Evolutionary conservation across 2,329 filamentous ascomycete genomes (phyloP), one percentile per base, ranked within the genome.

Genomic region (Colletotrichum kahawae): DNA sequence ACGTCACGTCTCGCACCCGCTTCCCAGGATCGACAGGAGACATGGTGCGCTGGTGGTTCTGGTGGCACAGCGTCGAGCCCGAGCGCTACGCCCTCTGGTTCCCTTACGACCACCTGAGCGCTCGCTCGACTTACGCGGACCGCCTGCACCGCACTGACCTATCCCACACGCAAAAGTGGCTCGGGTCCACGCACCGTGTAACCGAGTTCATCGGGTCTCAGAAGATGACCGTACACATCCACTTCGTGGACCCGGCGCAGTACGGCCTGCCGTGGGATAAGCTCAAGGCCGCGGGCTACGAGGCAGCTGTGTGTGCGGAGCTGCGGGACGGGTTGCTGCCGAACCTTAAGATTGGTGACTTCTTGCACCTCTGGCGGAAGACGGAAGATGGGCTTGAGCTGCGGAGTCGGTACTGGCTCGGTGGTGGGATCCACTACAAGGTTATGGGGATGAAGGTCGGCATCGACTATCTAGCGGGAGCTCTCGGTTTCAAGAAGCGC

Each of bases 31-130:
- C 63, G 57, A 75, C 72, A 7, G 72, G 72, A 48, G 72, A 72
- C 27, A 75, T 75, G 72, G 24, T 75, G 27, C 72, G 69, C 27
- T 75, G 72, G 72, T 75, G 72, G 72, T 75, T 75, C 16, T 75
- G 72, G 72, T 75, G 72, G 72, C 72, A 75, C 69, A 75, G 72
- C 48, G 63, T 75, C 56, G 72, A 75, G 57, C 69, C 72, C 27
- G 72, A 75, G 72, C 72, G 72, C 13, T 75, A 75, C 43, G 72
- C 72, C 63, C 72, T 75, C 27, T 75, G 72, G 72, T 72, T 72
- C 1, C 72, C 72, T 2, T 67, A 75, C 63, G 72, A 75, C 56
- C 72, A 75, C 34, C 57, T 75, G 14, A 43, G 38, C 21, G 57
- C 59, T 7, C 72, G 57, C 21, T 75, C 72, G 43, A 57, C 29